Conservation (phyloP, 2,329 filamentous ascomycete genomes). For the Aspergillus tanneri region DNA sequence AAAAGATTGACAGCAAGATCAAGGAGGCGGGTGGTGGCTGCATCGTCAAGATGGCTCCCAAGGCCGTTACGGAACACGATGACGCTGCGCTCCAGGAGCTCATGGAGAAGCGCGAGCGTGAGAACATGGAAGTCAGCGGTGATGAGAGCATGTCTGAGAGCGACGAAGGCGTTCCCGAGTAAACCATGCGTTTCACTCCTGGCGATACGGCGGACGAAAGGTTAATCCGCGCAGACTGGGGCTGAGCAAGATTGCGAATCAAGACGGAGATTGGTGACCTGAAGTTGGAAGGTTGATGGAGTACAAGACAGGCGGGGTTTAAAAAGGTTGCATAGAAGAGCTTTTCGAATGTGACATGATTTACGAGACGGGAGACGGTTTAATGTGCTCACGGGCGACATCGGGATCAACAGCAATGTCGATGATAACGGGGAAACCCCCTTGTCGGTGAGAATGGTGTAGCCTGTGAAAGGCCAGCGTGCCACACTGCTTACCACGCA, state of each 20-base stretch:
- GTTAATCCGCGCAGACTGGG: neutral
- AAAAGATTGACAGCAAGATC: constrained; percentile 81
- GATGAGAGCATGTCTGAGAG: constrained; percentile 96
- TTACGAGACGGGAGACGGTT: constrained; percentile 29
- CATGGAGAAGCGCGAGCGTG: constrained; percentile 98
- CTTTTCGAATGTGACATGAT: constrained; percentile 27
- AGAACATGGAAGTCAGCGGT: constrained; percentile 96
- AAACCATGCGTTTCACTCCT: constrained; percentile 15
- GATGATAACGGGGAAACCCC: constrained; percentile 3
- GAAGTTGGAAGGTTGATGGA: constrained; percentile 6
- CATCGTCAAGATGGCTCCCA: constrained; percentile 95
- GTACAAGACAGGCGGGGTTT: constrained; percentile 7
- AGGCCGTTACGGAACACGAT: constrained; percentile 98
- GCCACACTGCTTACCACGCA: constrained; percentile 6
- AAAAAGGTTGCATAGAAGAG: constrained; percentile 27
- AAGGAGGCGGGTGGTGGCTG: constrained; percentile 73
- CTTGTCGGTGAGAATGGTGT: constrained; percentile 10
- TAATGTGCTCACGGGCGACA: constrained; percentile 21
- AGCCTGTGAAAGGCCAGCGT: constrained; percentile 7
- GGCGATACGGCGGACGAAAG: neutral
- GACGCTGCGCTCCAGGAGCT: constrained; percentile 94
- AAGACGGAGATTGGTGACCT: neutral
- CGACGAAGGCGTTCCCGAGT: constrained; percentile 74
- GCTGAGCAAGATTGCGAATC: constrained; percentile 1
- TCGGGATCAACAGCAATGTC: constrained; percentile 17